phyloP scores from a whole-genome alignment of 768 basidiomycete genomes.

The Cyclocybe aegerita region DNA sequence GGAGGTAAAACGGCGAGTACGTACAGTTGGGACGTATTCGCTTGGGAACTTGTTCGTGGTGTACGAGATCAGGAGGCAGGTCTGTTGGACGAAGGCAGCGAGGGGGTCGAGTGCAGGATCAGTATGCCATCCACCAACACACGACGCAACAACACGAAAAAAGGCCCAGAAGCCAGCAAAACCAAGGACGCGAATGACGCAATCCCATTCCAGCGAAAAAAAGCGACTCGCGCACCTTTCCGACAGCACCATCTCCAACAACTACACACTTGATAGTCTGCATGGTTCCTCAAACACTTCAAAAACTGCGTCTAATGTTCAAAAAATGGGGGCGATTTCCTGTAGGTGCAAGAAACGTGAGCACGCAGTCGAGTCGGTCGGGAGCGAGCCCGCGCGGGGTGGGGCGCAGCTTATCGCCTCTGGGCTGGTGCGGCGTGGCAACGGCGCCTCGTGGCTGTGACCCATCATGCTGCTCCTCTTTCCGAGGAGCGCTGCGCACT shows the following conservation, averaged over 20 bases:
- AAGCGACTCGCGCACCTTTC: constrained; percentile 67
- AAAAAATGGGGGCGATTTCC: too few species aligned
- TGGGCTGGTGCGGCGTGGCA: constrained; percentile 30
- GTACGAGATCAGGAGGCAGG: constrained; percentile 95
- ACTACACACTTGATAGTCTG: constrained; percentile 98
- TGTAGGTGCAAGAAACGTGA: too few species aligned
- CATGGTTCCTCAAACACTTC: constrained; percentile 44
- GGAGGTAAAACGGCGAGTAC: constrained; percentile 33
- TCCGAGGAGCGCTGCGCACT: background rate
- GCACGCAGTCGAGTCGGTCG: too few species aligned
- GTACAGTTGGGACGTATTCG: constrained; percentile 97
- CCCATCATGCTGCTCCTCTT: background rate
- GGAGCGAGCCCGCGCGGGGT: too few species aligned
- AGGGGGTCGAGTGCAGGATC: constrained; percentile 3
- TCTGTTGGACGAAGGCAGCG: constrained; percentile 46
- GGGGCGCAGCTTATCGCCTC: constrained; percentile 14
- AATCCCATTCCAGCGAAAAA: constrained; percentile 1
- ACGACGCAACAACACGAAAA: constrained; percentile 1
- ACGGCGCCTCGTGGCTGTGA: constrained; percentile 41
- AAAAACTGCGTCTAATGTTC: too few species aligned
- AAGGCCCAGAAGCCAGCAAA: background rate
- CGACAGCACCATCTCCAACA: constrained; percentile 96
- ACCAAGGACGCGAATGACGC: too few species aligned
- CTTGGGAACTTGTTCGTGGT: constrained; percentile 98
- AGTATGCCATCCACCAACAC: background rate